Base-by-base conservation (phyloP, 805 yeast species). In the Metschnikowia lochheadii region DNA sequence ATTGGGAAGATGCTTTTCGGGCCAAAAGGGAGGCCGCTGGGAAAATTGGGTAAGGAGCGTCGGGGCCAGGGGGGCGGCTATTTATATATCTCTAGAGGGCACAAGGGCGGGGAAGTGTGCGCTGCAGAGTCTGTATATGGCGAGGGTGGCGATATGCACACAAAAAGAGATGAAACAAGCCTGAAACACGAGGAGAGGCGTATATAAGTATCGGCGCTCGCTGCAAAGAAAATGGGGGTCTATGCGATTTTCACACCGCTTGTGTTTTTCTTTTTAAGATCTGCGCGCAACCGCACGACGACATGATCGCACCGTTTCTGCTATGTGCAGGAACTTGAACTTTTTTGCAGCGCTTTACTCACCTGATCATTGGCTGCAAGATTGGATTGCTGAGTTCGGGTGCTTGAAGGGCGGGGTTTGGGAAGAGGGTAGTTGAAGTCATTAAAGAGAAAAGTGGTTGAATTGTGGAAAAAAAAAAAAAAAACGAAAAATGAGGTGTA, bases 221-320 rank as follows among this genome's bases (percentile, higher is more conserved):
- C 45, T 33, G 36, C 45, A n/a, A 42, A 42, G 45, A 42, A 42
- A 42, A 42, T 32, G 38, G 45, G 8, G n/a, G 45, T 21, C 44
- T 37, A 13, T 37, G 14, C 40, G 21, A 20, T 14, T n/a, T 13
- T 18, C 13, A 31, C 17, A 14, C 35, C 35, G 18, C 37, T 20
- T 14, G 31, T 33, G 38, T 42, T 42, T 42, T 42, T 41, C 44
- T 41, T 40, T 42, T 33, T 33, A 17, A 33, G 38, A 42, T 42
- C 45, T 42, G 45, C 38, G 45, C 45, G 45, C 45, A 26, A 32
- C 31, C 34, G 37, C 45, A 32, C 45, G 45, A 42, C 21, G 6
- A 4, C 21, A 20, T 20, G 15, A 37, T 13, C 40, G 15, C 40
- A 37, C 40, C 40, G 40, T 37, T 37, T 37, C 39, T 2, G 0